Evolutionary conservation across 257 asterid genomes (phyloP), one percentile per base, ranked within the genome.

Genomic region (Fraxinus quadrangulata): DNA sequence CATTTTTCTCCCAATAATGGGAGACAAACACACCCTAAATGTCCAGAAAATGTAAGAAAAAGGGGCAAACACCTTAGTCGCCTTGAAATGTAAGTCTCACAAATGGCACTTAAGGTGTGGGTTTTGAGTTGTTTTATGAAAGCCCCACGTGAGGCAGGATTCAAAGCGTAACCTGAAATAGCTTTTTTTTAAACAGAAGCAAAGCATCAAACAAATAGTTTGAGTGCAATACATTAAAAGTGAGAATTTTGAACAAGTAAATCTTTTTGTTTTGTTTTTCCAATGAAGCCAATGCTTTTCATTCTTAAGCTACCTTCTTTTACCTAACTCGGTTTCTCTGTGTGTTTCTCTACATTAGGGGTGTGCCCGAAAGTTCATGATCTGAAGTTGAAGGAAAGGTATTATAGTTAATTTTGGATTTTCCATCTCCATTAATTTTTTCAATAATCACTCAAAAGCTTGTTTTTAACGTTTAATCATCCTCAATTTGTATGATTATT

Each of bases 301-400:
- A 40, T 74, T 31, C 71, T 26, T 76, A 24, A 66, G 45, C 51
- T 56, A 56, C 4, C 6, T 17, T n/a, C 66, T 56, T 21, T 56
- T 7, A 56, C 66, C 28, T 69, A 4, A 78, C 65, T 6, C 26
- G 34, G 31, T 34, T 45, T 82, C 56, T 31, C 59, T 81, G 30
- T 28, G 26, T 78, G 19, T 77, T 6, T 76, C 51, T 80, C 80
- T 85, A 71, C 70, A 31, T 78, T 89, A 96, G 99, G 99, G 39
- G 88, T 81, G 12, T 96, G 99, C 92, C 91, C 94, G 1, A 96
- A 90, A 84, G 86, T 93, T 86, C 99, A 96, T 78, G 99, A 96
- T 84, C 92, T 83, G 16, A 96, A 96, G 91, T 83, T 96, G 89
- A 96, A 96, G 81, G 99, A 96, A 85, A 90, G 98, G 99, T 96